Evolutionary conservation across 768 basidiomycete genomes (phyloP).

Genomic region (Melanogaster broomeanus): DNA sequence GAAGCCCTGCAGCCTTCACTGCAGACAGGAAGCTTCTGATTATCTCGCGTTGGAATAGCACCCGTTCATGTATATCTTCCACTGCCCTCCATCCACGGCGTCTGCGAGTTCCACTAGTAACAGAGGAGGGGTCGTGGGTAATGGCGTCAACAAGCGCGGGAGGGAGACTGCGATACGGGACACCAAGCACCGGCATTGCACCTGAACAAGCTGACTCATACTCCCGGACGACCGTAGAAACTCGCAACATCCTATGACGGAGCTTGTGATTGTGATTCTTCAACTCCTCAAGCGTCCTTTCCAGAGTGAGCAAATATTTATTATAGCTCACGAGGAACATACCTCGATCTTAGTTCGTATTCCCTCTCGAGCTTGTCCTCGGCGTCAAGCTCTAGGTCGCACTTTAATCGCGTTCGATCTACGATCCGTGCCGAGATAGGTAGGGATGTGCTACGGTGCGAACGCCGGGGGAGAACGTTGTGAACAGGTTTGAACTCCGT

Average conservation of each 20-base stretch:
- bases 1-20: constrained; percentile 1
- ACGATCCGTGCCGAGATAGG: constrained; percentile 24
- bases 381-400: constrained; percentile 46
- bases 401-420: constrained; percentile 33
- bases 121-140: constrained; percentile 75
- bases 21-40: constrained; percentile 48
- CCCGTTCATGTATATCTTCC: constrained; percentile 70
- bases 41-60: constrained; percentile 59
- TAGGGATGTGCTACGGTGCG: constrained; percentile 39
- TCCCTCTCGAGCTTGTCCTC: constrained; percentile 47
- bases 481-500: not conserved
- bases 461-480: constrained; percentile 2
- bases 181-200: constrained; percentile 48
- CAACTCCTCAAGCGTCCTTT: constrained; percentile 62
- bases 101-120: constrained; percentile 63
- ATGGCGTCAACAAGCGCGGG: constrained; percentile 72
- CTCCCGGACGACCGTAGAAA: constrained; percentile 62
- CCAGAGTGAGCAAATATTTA: not conserved
- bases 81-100: constrained; percentile 69
- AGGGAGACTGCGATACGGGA: constrained; percentile 52
- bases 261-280: constrained; percentile 64
- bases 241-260: constrained; percentile 66
- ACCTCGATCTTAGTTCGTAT: constrained; percentile 47
- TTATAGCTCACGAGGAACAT: constrained; percentile 3
- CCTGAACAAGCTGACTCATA: constrained; percentile 62